These are phyloP conservation scores for Mycena rebaudengoi DNA, from an alignment of 768 basidiomycete species.

Conservation along the genomic window DNA sequence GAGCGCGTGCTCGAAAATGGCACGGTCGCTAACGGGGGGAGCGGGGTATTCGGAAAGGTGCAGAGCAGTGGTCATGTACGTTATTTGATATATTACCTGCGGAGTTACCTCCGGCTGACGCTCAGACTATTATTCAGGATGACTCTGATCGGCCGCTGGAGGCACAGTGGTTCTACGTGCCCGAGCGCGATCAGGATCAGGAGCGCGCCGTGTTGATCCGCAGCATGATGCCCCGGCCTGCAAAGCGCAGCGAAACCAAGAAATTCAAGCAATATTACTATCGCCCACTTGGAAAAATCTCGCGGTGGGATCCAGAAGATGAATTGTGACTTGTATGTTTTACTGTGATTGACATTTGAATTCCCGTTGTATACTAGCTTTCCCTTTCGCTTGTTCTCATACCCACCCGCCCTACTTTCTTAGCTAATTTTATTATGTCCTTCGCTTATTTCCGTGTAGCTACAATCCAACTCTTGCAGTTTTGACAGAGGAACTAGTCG, in stretches of 20 bases:
- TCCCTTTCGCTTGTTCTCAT: slow-evolving; percentile 5
- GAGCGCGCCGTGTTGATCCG: slow-evolving; percentile 73
- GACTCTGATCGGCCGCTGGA: slow-evolving; percentile 60
- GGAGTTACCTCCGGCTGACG: neutral
- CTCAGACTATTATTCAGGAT: slow-evolving; percentile 44
- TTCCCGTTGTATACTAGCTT: slow-evolving; percentile 19
- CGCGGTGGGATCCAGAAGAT: slow-evolving; percentile 80
- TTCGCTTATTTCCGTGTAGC: slow-evolving; percentile 13
- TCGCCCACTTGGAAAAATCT: slow-evolving; percentile 74
- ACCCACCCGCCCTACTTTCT: slow-evolving; percentile 14
- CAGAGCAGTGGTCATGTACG: slow-evolving; percentile 69
- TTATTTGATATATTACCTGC: slow-evolving; percentile 1
- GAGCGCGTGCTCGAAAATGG: slow-evolving; percentile 56
- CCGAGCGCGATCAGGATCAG: slow-evolving; percentile 73
- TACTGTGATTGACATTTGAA: slow-evolving; percentile 12
- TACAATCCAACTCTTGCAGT: slow-evolving; percentile 6
- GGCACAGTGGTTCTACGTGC: slow-evolving; percentile 80
- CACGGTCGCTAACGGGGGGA: slow-evolving; percentile 48
- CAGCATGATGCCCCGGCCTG: slow-evolving; percentile 80
- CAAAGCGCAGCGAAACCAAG: slow-evolving; percentile 80
- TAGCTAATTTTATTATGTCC: slow-evolving; percentile 21
- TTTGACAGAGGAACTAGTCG: no score
- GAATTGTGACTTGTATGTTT: slow-evolving; percentile 47
- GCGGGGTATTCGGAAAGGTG: slow-evolving; percentile 78
- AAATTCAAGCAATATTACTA: slow-evolving; percentile 90